Percentiles rank a stretch among this genome's conserved stretches.
Evolutionary conservation across 2,329 filamentous ascomycete genomes (phyloP).

Genomic region (Calonectria honghensis): DNA sequence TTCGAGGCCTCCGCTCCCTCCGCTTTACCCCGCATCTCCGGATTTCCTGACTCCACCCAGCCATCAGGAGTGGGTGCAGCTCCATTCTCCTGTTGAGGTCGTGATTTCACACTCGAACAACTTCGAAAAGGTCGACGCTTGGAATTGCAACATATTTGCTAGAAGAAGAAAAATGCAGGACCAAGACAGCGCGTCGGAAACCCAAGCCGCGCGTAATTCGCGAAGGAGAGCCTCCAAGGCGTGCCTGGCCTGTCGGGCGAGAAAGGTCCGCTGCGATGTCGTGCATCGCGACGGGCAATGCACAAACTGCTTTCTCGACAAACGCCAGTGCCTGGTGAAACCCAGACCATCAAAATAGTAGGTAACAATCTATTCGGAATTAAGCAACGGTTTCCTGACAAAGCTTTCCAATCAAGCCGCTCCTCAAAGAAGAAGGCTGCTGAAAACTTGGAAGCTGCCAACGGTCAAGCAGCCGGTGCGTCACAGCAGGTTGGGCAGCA

Average conservation of each 20-base stretch:
- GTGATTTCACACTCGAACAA: constrained; percentile 9
- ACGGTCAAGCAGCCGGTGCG: neutral
- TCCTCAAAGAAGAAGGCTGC: constrained; percentile 19
- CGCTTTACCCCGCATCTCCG: constrained; percentile 28
- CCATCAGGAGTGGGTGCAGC: constrained; percentile 23
- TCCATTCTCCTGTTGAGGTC: constrained; percentile 12
- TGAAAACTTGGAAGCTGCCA: neutral
- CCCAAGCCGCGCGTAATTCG: neutral
- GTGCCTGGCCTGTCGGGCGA: constrained; percentile 37
- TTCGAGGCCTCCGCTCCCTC: constrained; percentile 20
- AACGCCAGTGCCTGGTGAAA: constrained; percentile 39
- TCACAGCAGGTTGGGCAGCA: neutral
- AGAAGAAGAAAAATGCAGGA: constrained; percentile 15
- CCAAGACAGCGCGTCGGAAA: constrained; percentile 12
- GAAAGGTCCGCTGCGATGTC: constrained; percentile 45
- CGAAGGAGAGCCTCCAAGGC: constrained; percentile 41
- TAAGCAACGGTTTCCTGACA: constrained; percentile 6
- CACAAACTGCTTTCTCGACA: constrained; percentile 43
- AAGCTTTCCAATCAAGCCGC: constrained; percentile 6
- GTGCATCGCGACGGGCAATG: constrained; percentile 38
- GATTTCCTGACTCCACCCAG: constrained; percentile 11
- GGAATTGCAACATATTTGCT: neutral
- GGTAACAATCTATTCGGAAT: neutral
- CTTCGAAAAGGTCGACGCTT: neutral
- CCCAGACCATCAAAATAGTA: constrained; percentile 41